A percentile compares a stretch with the other conserved stretches of the same genome.
These are phyloP conservation scores for Raffaelea arxii DNA, from an alignment of 2,329 filamentous ascomycete genomes.

Conservation along the genomic window DNA sequence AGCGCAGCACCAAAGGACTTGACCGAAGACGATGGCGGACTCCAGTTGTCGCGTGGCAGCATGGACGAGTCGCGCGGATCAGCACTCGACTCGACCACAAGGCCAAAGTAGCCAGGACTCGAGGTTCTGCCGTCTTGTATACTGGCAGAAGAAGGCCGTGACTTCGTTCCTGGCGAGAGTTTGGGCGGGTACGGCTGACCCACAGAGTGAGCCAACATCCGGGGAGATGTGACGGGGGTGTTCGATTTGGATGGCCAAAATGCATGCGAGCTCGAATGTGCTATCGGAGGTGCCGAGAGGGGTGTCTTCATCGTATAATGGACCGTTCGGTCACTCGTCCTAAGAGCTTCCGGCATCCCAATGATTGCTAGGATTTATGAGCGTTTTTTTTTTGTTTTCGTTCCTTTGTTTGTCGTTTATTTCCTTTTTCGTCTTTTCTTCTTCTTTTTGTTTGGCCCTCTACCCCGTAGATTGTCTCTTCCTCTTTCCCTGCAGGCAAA, in stretches of 20 bases:
- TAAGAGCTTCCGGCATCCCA: constrained; percentile 10
- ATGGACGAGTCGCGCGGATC: constrained; percentile 55
- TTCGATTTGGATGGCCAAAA: constrained; percentile 30
- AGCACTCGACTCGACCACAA: constrained; percentile 51
- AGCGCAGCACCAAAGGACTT: constrained; percentile 59
- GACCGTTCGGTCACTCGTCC: constrained; percentile 23
- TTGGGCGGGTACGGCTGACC: constrained; percentile 45
- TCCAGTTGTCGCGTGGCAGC: constrained; percentile 64
- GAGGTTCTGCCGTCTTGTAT: constrained; percentile 34
- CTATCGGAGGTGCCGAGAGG: constrained; percentile 27
- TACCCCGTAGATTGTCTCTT: neutral
- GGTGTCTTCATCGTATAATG: constrained; percentile 39
- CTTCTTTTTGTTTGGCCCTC: too few species aligned
- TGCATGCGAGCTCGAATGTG: constrained; percentile 31
- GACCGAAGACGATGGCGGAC: constrained; percentile 59
- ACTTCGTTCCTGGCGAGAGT: constrained; percentile 28
- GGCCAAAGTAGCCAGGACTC: constrained; percentile 83
- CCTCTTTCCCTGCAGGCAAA: neutral
- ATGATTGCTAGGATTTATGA: neutral
- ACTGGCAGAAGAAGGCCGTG: constrained; percentile 7
- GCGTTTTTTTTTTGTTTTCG: too few species aligned
- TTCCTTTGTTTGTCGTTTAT: too few species aligned
- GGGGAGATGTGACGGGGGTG: constrained; percentile 44
- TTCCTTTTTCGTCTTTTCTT: too few species aligned
- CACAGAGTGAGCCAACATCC: constrained; percentile 37